These are phyloP conservation scores for Rhizopus sp. DNA, from an alignment of 371 early-diverging fungal genomes.

Conservation along the genomic window DNA sequence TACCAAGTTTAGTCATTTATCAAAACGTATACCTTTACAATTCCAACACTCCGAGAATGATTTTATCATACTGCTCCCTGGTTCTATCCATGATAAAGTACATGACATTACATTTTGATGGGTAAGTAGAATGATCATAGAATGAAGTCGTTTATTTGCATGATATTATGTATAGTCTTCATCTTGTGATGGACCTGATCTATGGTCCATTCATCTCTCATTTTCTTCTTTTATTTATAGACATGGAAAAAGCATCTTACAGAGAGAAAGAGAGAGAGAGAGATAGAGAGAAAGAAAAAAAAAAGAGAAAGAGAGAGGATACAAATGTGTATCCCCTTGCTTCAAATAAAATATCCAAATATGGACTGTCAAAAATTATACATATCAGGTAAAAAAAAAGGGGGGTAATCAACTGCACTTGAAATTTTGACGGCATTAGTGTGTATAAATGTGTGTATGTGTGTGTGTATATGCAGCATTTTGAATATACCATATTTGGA, in stretches of 20 bases:
- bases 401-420: slow-evolving; percentile 17
- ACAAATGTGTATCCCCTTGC: slow-evolving; percentile 9
- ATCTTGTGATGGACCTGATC: background rate
- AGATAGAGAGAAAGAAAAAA: background rate
- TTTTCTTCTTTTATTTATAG: too few relatives aligned
- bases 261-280: background rate
- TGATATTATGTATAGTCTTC: background rate
- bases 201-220: background rate
- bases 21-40: background rate
- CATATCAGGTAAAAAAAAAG: slow-evolving; percentile 31
- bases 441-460: slow-evolving; percentile 1
- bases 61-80: slow-evolving; percentile 3
- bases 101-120: slow-evolving; percentile 5
- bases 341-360: slow-evolving; percentile 30
- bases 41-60: slow-evolving; percentile 1
- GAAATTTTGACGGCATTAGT: slow-evolving; percentile 32
- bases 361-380: slow-evolving; percentile 29
- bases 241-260: too few relatives aligned
- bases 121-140: slow-evolving; percentile 1
- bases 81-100: slow-evolving; percentile 17
- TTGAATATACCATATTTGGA: slow-evolving; percentile 22
- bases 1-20: too few relatives aligned
- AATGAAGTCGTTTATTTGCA: slow-evolving; percentile 9
- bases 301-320: slow-evolving; percentile 2
- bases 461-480: background rate